Evolutionary conservation across 495 filamentous ascomycete species (phyloP).

Genomic region (Halenospora varia): DNA sequence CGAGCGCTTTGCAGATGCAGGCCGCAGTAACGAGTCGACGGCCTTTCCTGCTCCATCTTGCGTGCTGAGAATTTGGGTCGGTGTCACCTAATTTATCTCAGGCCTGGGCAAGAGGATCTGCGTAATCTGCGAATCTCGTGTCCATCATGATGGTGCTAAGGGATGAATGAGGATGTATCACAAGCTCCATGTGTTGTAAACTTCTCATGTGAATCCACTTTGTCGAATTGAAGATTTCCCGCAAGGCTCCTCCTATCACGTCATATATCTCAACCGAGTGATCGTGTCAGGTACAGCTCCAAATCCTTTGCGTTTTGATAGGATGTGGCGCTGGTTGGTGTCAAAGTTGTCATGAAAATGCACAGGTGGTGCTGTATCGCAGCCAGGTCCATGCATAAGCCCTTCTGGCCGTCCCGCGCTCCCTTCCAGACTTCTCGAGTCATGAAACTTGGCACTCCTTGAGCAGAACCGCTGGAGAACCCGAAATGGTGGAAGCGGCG

Average conservation of each 20-base stretch:
- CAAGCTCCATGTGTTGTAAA: background rate
- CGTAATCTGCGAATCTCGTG: background rate
- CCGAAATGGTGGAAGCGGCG: background rate
- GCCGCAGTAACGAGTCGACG: background rate
- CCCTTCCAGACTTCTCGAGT: background rate
- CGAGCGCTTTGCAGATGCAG: background rate
- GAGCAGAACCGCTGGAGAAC: no score
- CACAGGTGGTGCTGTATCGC: no score
- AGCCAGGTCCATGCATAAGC: no score
- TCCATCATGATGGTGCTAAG: background rate
- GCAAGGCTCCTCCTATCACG: no score
- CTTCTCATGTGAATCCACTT: background rate
- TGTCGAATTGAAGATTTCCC: no score
- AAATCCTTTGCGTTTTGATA: no score
- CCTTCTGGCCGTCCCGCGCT: no score
- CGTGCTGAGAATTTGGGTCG: background rate
- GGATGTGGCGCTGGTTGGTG: no score
- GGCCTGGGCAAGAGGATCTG: background rate
- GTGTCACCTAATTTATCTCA: background rate
- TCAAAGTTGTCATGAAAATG: no score
- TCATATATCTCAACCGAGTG: no score
- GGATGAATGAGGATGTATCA: background rate
- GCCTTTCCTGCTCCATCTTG: background rate
- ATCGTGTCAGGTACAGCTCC: no score
- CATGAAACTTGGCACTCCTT: no score